Percentiles rank a stretch among this genome's conserved stretches.
These are phyloP conservation scores for Aspergillus avenaceus DNA, from an alignment of 495 filamentous ascomycete species.

Conservation along the genomic window DNA sequence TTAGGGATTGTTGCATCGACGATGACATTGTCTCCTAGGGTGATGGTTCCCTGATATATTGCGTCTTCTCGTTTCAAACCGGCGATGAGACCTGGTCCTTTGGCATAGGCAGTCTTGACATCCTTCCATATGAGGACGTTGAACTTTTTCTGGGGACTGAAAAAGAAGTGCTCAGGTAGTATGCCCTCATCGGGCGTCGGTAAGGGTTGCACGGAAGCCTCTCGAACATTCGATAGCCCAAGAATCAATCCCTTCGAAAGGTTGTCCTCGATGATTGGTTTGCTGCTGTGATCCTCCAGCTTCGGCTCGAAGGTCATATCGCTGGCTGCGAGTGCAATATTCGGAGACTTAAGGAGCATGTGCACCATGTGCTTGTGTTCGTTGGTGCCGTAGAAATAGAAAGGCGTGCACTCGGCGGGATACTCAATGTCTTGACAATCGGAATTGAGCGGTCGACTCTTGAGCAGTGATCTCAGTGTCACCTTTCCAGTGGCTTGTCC, in stretches of 20 bases:
- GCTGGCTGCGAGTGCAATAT: conserved; percentile 2
- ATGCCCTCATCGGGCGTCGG: conserved; percentile 7
- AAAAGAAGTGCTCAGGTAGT: conserved; percentile 26
- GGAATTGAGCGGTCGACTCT: too few species aligned
- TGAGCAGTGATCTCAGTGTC: too few species aligned
- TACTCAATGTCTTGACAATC: conserved; percentile 31
- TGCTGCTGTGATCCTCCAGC: too few species aligned
- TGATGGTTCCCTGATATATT: too few species aligned
- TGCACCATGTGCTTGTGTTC: conserved; percentile 30
- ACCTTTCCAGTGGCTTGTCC: too few species aligned
- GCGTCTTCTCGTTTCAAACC: too few species aligned
- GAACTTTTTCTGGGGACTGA: conserved; percentile 17
- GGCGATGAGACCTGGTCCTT: too few species aligned
- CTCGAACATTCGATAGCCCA: conserved; percentile 15
- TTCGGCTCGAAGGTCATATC: background rate
- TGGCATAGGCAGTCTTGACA: too few species aligned
- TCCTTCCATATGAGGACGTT: conserved; percentile 26
- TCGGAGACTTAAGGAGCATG: conserved; percentile 23
- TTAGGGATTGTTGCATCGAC: too few species aligned
- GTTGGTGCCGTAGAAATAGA: conserved; percentile 41
- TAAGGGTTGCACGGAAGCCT: conserved; percentile 31
- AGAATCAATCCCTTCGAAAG: conserved; percentile 15
- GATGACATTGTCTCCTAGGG: too few species aligned
- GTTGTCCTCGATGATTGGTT: background rate
- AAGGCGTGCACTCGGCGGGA: conserved; percentile 34